Base-by-base conservation (phyloP, 352 stramenopile genomes). In the Achlya hypogyna region DNA sequence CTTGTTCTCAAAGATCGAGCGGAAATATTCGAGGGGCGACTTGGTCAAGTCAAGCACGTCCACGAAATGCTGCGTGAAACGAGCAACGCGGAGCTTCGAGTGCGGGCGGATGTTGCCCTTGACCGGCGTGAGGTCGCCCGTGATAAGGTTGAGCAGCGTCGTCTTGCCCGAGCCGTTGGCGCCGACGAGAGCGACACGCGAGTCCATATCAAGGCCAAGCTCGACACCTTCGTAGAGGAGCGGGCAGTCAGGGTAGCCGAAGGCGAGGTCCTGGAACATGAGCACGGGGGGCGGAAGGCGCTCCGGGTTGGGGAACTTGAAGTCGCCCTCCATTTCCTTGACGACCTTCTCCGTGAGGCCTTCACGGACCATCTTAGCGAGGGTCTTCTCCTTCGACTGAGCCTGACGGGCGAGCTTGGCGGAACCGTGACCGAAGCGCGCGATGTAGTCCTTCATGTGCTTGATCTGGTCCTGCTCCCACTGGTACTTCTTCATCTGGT, bases 381-480 rank as follows among this genome's bases (percentile, higher is more conserved):
- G 82, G n/a, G 97, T 98, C 80, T 98, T 98, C 78, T 98, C 93
- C 75, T 99, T 98, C 75, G 81, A 97, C 76, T 98, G 95, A 5
- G 95, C 96, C 74, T 99, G 96, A 70, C 96, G 96, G 16, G 96
- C 96, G 72, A 98, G 90, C 80, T 99, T 99, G 52, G 92, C 91
- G 22, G 84, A 97, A 72, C 96, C 96, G 84, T 99, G 96, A 72
- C 96, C 96, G 73, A 99, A 99, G n/a, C 87, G 83, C 31, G 96
- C 96, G 79, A 99, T 98, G 81, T 99, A 99, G 72, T 99, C 95
- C 81, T 98, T 99, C 96, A 98, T 99, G 79, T 95, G 87, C 80
- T 98, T 98, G 72, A 99, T 98, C 78, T 98, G 92, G 25, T 96
- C 87, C 76, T 98, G 95, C 71, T 98, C 95, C 94, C 94, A 98